Base-by-base conservation (phyloP, 192 early-diverging fungal species). In the Entomortierella chlamydospora region DNA sequence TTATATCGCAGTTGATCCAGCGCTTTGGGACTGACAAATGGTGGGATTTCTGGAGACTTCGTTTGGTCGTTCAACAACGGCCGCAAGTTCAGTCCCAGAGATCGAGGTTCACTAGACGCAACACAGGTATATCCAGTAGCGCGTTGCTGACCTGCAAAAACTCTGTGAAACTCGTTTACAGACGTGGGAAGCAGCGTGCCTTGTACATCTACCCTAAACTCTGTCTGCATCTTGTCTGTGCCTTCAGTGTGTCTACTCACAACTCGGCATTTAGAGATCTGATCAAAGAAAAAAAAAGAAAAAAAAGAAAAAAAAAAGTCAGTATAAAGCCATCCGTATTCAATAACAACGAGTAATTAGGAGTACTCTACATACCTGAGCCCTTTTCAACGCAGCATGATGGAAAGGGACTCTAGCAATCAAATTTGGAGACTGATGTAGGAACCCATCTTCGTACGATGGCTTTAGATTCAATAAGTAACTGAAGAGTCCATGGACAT, bases 151-250 rank as follows among this genome's bases (percentile, higher is more conserved):
- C 25, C 49, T 0, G 56, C 50, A 63, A 70, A 61, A 8, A 65
- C 30, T 0, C 15, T 6, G 20, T 30, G 53, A 28, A 79, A 30
- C 9, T 65, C 63, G 18, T 41, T 31, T 23, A 43, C 47, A 55
- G 68, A 59, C 10, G 57, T 56, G 1, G 76, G 76, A 1, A 79
- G 33, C 2, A 79, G 39, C 2, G 39, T 50, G 13, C 76, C 76
- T 15, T 70, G 68, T 26, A 79, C 70, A 23, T 79, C 76, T 1
- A 79, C 49, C 15, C 76, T 64, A 50, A 65, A 79, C n/a, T 79
- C 76, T 2, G 28, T 43, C 29, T 66, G 76, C 57, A 79, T 59
- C n/a, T 20, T 53, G 20, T 70, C 68, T 4, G 68, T 61, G 4
- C 76, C 76, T 50, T 70, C 68, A 0, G 65, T 39, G 1, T 30